Base-by-base conservation (phyloP, 208 protist genomes). In the Trypanosoma lewisi region DNA sequence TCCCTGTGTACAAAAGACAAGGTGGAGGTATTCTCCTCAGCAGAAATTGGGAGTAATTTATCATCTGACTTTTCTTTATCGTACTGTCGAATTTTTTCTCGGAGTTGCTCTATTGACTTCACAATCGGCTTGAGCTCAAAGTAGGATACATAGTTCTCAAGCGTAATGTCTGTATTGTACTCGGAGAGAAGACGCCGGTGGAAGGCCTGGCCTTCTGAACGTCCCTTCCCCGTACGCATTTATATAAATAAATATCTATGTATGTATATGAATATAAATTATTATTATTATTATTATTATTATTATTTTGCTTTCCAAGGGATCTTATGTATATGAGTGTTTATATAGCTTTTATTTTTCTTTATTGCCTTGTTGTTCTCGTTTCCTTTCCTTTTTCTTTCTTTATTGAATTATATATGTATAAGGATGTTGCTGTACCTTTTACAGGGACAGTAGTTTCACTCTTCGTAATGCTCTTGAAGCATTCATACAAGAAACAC, bases 141-240 rank as follows among this genome's bases (percentile, higher is more conserved):
- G 75, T 94, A 94, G 11, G 64, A 31, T 4, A 94, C 81, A 49
- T 94, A 94, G 58, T 90, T 87, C 21, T 87, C 78, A 1, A 94
- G 80, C 9, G 85, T 94, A 63, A 91, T 80, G 16, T 87, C 78
- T 11, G 88, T 89, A 70, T 86, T 87, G 68, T 94, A 94, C 75
- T 92, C 85, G 25, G 82, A 89, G 50, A 94, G 76, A 19, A 94
- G 79, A 50, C 75, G 82, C 39, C 88, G 85, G 60, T 88, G 82
- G 59, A 91, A 91, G 48, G 83, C 69, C 67, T 91, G 84, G 5
- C 83, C 87, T 59, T 94, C 79, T 19, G 81, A 85, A 51, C 52
- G 65, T 16, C 68, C 70, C 62, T 91, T 90, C 14, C 81, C 82
- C 4, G 87, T 94, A 6, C 73, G 67, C 50, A 94, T 81, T 83